phyloP scores from a whole-genome alignment of 176 grass and related monocot species.

The Pontederia crassipes region DNA sequence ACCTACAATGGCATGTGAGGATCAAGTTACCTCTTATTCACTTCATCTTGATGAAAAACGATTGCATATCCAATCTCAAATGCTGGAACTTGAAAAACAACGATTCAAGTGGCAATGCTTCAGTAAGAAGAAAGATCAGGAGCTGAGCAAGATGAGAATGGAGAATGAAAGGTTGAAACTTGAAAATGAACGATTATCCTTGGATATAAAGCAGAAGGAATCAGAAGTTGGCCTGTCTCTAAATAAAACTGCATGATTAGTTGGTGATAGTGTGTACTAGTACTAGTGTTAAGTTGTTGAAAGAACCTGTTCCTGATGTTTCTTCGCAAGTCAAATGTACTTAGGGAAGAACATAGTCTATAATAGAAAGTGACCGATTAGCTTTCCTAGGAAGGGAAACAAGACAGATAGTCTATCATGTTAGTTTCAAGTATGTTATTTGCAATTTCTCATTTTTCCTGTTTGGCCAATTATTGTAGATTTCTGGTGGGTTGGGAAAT shows the following conservation, averaged over 20 bases:
- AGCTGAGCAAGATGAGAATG: slow-evolving; percentile 56
- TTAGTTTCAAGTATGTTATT: no score
- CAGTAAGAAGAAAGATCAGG: slow-evolving; percentile 63
- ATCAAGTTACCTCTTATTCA: slow-evolving; percentile 26
- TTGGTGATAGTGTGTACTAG: no score
- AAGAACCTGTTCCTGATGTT: no score
- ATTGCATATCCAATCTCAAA: slow-evolving; percentile 46
- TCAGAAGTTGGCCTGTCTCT: slow-evolving; percentile 41
- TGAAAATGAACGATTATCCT: slow-evolving; percentile 59
- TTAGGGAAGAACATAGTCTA: no score
- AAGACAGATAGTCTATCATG: no score
- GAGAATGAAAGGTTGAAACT: slow-evolving; percentile 73
- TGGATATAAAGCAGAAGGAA: slow-evolving; percentile 68
- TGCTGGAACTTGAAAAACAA: slow-evolving; percentile 50
- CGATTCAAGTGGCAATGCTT: slow-evolving; percentile 59
- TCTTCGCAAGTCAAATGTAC: no score
- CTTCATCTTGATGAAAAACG: slow-evolving; percentile 37
- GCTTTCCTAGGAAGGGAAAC: no score
- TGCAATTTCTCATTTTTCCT: no score
- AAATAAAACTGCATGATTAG: slow-evolving; percentile 24
- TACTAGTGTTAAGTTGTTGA: not conserved
- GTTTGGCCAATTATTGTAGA: no score
- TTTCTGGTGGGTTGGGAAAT: no score
- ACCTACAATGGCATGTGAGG: slow-evolving; percentile 22
- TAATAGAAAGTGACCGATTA: no score